Base-by-base conservation (phyloP, 768 basidiomycete species). In the Pisolithus sp. region DNA sequence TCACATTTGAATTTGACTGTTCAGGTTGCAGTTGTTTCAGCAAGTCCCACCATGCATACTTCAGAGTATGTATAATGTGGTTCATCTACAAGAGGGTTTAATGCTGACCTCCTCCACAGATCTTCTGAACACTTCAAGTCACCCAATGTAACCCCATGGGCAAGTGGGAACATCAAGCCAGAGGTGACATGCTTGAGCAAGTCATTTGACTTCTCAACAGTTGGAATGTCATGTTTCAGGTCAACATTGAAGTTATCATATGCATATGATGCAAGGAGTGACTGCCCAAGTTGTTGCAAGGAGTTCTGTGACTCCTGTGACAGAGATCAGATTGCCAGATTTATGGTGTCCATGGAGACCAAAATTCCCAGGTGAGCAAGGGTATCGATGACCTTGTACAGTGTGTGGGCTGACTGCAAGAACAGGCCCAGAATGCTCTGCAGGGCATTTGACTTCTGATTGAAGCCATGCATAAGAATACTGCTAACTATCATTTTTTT, bases 201-300 rank as follows among this genome's bases (percentile, higher is more conserved):
- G 7, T 55, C 39, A 41, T 52, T 34, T 34, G 54, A 52, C 17
- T 64, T 59, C 41, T 76, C 68, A 1, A 66, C 48, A 0, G 69
- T 71, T 0, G 68, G 68, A 7, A 63, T 50, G 0, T 57, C 15
- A 9, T 57, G 49, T 43, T 70, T 65, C 7, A 75, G 53, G 37
- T 71, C 59, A 5, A 75, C 61, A 53, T 78, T 73, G 26, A 76
- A 65, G 56, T 78, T 78, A 51, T 78, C 70, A 24, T 71, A 77
- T 5, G 70, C 70, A 56, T 65, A 71, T 5, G 55, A 49, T 1
- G 61, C 52, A 1, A 63, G 47, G 6, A 69, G 53, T 4, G 59
- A 62, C 24, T 56, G 46, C 0, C 66, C 68, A 18, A 68, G 54
- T n/a, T 38, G 15, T 5, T 49, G 46, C 4, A 71, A 55, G 5